These are phyloP conservation scores for Microsporum audouinii DNA, from an alignment of 2,329 filamentous ascomycete species.

Conservation along the genomic window DNA sequence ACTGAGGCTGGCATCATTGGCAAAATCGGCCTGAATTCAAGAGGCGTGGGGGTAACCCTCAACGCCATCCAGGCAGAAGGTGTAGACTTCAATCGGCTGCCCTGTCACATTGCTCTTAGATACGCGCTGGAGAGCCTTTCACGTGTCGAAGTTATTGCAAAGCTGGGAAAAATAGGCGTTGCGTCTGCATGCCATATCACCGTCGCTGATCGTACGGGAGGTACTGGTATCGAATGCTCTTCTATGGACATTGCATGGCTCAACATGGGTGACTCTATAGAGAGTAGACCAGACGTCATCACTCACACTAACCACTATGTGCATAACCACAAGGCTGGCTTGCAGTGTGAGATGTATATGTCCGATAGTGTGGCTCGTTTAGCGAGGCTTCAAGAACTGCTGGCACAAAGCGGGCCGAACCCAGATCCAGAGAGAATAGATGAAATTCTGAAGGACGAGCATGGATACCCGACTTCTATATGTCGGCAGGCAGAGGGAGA, in stretches of 20 bases:
- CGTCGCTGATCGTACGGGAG: conserved; percentile 38
- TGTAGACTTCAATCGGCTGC: conserved; percentile 37
- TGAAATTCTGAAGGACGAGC: conserved; percentile 25
- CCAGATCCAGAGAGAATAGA: conserved; percentile 15
- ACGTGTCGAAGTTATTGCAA: conserved; percentile 35
- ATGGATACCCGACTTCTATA: conserved; percentile 25
- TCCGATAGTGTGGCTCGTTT: conserved; percentile 19
- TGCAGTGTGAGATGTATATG: conserved; percentile 16
- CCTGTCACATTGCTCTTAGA: conserved; percentile 45
- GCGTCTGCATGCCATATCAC: conserved; percentile 45
- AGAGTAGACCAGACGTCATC: conserved; percentile 9
- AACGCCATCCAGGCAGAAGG: conserved; percentile 46
- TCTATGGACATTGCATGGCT: conserved; percentile 15
- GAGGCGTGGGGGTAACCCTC: conserved; percentile 44
- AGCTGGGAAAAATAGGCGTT: conserved; percentile 38
- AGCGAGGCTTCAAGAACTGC: conserved; percentile 21
- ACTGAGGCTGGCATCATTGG: conserved; percentile 48
- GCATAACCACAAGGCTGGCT: conserved; percentile 11
- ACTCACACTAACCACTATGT: conserved; percentile 26
- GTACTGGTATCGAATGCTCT: conserved; percentile 42
- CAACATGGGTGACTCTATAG: conserved; percentile 11
- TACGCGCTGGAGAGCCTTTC: conserved; percentile 41
- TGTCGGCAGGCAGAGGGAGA: conserved; percentile 23
- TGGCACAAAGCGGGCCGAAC: conserved; percentile 12
- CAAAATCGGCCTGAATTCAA: conserved; percentile 47